Evolutionary conservation across 106 monocot genomes (phyloP).

Genomic region (Phalaenopsis equestris): DNA sequence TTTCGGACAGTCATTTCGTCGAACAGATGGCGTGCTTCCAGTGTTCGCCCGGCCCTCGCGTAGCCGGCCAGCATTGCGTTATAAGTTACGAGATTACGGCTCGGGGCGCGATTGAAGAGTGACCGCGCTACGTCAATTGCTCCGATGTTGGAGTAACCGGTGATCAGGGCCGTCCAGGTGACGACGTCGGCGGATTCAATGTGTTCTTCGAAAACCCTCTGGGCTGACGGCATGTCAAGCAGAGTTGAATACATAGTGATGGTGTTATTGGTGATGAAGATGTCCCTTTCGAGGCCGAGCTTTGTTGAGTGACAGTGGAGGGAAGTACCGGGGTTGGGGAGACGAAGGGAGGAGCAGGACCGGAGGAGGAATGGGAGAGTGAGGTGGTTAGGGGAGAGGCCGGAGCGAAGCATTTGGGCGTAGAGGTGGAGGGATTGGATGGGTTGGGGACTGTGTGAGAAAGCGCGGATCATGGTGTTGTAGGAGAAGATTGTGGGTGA

Average conservation of each 20-base stretch:
- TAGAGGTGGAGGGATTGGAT: constrained; percentile 22
- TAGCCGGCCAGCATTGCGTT: constrained; percentile 64
- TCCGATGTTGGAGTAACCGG: constrained; percentile 37
- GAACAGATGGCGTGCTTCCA: constrained; percentile 37
- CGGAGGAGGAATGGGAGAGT: constrained; percentile 59
- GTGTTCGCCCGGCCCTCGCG: constrained; percentile 16
- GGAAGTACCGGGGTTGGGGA: constrained; percentile 10
- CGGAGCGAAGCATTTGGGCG: constrained; percentile 21
- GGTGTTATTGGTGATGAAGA: constrained; percentile 50
- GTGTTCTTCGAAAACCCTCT: constrained; percentile 42
- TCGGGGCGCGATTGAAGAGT: constrained; percentile 51
- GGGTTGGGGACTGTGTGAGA: constrained; percentile 22
- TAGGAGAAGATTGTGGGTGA: constrained; percentile 36
- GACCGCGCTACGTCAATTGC: constrained; percentile 27
- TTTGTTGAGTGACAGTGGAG: constrained; percentile 32
- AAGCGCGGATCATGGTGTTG: constrained; percentile 73
- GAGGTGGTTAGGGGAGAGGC: constrained; percentile 36
- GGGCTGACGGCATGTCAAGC: constrained; percentile 30
- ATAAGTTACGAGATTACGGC: constrained; percentile 60
- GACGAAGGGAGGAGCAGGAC: constrained; percentile 15
- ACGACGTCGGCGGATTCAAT: constrained; percentile 31
- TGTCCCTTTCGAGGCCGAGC: constrained; percentile 36
- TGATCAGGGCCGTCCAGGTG: constrained; percentile 65
- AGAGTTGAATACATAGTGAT: constrained; percentile 44
- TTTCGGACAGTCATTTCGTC: constrained; percentile 46